Base-by-base conservation (phyloP, 768 basidiomycete species). In the Agaricus subrufescens region DNA sequence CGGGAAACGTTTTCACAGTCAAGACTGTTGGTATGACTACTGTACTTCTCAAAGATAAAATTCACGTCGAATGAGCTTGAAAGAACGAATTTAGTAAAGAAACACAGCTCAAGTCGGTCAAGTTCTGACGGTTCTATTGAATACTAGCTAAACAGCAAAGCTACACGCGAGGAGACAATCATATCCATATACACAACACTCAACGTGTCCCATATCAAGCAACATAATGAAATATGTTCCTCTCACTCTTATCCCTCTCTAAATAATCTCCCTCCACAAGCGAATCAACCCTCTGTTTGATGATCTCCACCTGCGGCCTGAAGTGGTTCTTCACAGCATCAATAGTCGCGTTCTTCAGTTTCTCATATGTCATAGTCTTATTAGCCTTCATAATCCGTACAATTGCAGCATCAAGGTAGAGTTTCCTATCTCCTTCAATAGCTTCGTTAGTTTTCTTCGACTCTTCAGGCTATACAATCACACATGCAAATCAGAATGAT, bases 321-420 rank as follows among this genome's bases (percentile, higher is more conserved):
- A 98, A 98, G 63, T 95, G 89, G 40, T 75, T 85, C 70, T 87
- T 89, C 47, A 98, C 91, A 25, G 93, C 87, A 19, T 91, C 86
- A 56, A 97, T 85, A 9, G 91, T 91, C 60, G 86, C 85, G 49
- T 84, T 81, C 70, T 91, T 87, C 63, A 98, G 78, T 61, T 87
- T 79, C 62, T 89, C 84, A 63, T 92, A 85, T 26, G 74, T 76
- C 71, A 96, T 75, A 70, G 89, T 88, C 73, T 96, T 98, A 63
- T 84, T 82, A 2, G 84, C 86, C 69, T 98, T 98, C 94, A 98
- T 95, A 65, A 96, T 85, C 5, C 97, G 86, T 34, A 99, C 96
- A 63, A 99, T 95, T 23, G 95, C 95, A 0, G 94, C 94, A 62
- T 98, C 94, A 12, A 98, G 77, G 56, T 86, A 85, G 63, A 86